phyloP scores from a whole-genome alignment of 345 rosid species.

The Lenwebbia sp. region DNA sequence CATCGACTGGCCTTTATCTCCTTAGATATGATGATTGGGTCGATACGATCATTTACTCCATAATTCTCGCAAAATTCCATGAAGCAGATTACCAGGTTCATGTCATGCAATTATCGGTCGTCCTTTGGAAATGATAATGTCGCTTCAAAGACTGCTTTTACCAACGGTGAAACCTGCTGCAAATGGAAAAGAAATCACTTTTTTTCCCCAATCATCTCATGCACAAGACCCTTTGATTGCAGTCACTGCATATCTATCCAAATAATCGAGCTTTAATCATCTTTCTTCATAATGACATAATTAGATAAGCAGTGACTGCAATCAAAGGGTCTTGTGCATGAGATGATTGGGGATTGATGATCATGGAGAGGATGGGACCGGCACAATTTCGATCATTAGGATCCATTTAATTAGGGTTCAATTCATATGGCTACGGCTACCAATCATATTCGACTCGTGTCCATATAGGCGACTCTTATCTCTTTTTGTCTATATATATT shows the following conservation, averaged over 20 bases:
- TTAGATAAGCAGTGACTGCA: background rate
- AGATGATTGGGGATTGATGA: background rate
- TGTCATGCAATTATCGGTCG: background rate
- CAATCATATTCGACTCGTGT: background rate
- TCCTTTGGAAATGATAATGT: background rate
- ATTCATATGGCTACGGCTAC: background rate
- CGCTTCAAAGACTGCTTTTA: background rate
- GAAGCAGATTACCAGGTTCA: constrained; percentile 1
- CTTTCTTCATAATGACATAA: background rate
- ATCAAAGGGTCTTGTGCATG: background rate
- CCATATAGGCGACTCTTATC: background rate
- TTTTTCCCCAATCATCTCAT: background rate
- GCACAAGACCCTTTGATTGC: too few relatives aligned
- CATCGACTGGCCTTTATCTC: background rate
- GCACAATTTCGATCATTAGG: background rate
- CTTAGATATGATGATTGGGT: background rate
- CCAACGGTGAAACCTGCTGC: background rate
- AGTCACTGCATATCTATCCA: background rate
- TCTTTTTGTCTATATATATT: background rate
- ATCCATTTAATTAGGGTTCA: background rate
- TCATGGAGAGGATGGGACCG: constrained; percentile 16
- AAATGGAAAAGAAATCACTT: background rate
- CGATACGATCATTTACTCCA: background rate
- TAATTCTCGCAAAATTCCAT: constrained; percentile 5
- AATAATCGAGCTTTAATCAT: background rate